Conservation (phyloP, 306 rosid species). For the Leucaena leucocephala region DNA sequence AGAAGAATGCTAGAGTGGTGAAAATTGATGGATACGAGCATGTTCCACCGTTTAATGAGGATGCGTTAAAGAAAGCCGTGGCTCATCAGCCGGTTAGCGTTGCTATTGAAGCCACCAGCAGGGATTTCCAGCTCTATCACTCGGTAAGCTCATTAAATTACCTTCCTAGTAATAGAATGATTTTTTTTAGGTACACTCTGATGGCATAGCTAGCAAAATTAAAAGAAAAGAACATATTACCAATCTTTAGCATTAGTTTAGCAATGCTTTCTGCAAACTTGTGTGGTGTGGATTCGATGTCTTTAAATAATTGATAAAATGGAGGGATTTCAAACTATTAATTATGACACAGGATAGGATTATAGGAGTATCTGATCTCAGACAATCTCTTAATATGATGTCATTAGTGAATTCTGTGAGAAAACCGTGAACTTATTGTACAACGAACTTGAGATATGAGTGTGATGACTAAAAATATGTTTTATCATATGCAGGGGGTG, state of each 20-base stretch:
- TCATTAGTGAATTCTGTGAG: background rate
- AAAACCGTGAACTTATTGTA: background rate
- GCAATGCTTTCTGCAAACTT: background rate
- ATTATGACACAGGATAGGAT: background rate
- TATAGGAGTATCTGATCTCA: background rate
- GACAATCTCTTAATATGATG: background rate
- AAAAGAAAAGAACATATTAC: background rate
- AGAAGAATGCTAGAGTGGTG: conserved; percentile 57
- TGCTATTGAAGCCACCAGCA: conserved; percentile 55
- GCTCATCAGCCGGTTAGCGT: conserved; percentile 56
- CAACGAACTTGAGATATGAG: background rate
- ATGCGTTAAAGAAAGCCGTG: conserved; percentile 52
- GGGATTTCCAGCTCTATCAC: conserved; percentile 57
- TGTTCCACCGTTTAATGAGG: conserved; percentile 55
- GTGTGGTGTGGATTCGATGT: background rate
- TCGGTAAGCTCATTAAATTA: conserved; percentile 34
- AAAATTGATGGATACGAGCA: conserved; percentile 65
- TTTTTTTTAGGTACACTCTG: background rate
- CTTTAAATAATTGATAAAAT: background rate
- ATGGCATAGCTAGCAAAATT: background rate
- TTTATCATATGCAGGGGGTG: conserved; percentile 59
- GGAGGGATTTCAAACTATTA: background rate
- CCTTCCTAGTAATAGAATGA: background rate
- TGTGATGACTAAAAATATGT: background rate
- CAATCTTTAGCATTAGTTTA: background rate